Evolutionary conservation across 164 flowering plant species (phyloP), one percentile per base, ranked within the genome.

Genomic region (Buxus sempervirens): DNA sequence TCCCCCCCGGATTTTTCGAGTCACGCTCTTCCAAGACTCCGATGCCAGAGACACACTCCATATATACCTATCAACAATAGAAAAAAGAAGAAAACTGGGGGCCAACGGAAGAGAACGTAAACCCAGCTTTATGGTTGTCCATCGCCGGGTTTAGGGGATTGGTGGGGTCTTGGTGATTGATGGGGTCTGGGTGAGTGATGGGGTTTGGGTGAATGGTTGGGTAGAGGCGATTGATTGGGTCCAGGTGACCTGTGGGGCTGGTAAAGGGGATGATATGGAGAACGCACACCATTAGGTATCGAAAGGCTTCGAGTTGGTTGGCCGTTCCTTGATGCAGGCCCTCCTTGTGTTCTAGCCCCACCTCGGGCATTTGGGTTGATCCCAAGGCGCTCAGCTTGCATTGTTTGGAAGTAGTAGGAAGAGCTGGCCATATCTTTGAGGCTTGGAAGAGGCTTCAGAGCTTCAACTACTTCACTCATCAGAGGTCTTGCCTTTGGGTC

Each of bases 391-490:
- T 85, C 88, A 0, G 72, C 78, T 72, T 82, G 90, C 82, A 83
- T 78, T 24, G 82, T 78, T 66, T 84, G 88, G 70, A 85, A 87
- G 63, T 78, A 76, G 78, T 77, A 80, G 9, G 91, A 86, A 19
- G 90, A 85, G 78, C 83, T 75, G 25, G 93, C 96, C 90, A 90
- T 85, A 74, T 83, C 87, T 56, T 81, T 82, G 51, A 83, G 82
- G 67, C 58, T 64, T 24, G 80, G 80, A 28, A 83, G 65, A 42
- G 87, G 87, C 59, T 76, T 79, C 58, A 83, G 62, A 63, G 66
- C 73, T 68, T 82, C 82, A 10, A 83, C 87, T 36, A 82, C 82
- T 69, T 83, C 83, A 56, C 84, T 81, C 87, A 83, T 83, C 10
- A 79, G 66, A 25, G 87, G 87, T 49, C 87, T 60, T 63, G 72